Evolutionary conservation across 2,329 filamentous ascomycete genomes (phyloP), one percentile per base, ranked within the genome.

Genomic region (Teratosphaeria nubilosa): DNA sequence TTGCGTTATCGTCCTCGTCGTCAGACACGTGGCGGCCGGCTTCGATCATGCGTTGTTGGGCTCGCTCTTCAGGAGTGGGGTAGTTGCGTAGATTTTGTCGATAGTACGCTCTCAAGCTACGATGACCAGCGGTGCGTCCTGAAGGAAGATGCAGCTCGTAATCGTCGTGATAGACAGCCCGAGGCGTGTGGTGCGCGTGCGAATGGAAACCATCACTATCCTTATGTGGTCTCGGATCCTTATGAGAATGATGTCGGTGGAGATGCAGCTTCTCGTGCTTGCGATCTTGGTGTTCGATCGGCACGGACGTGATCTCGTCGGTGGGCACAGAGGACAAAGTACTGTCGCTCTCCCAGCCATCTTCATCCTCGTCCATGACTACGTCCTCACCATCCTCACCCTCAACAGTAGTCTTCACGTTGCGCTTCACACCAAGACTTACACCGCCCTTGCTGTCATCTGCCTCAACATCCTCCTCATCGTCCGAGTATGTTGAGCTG

Each of bases 291-390:
- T 84, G 80, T 63, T 92, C 88, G 32, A 90, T 86, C 1, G 88
- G 88, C 7, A 95, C 84, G 9, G 87, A 84, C 5, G 85, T 87
- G 50, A 95, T 83, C 65, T 96, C 90, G 57, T 88, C 88, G 0
- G 90, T 94, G 63, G 91, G 90, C 37, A 95, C 80, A 11, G 90
- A 95, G 1, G 91, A 96, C 0, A 78, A 68, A n/a, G 82, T 86
- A 10, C 88, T 91, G 71, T 97, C 94, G 0, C 91, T 96, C 75
- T 99, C 94, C 92, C 94, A 97, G 51, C 90, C 91, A 51, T 92
- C 90, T 5, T 86, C 81, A n/a, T 81, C 82, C 6, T 73, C 76
- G 31, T 41, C 53, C 16, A 72, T 75, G 34, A 76, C 77, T 51
- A 82, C 82, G n/a, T 83, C 77, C 58, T 83, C 75, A 52, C 78